phyloP scores from a whole-genome alignment of 2,329 filamentous ascomycete species.

The Phoma sp. region DNA sequence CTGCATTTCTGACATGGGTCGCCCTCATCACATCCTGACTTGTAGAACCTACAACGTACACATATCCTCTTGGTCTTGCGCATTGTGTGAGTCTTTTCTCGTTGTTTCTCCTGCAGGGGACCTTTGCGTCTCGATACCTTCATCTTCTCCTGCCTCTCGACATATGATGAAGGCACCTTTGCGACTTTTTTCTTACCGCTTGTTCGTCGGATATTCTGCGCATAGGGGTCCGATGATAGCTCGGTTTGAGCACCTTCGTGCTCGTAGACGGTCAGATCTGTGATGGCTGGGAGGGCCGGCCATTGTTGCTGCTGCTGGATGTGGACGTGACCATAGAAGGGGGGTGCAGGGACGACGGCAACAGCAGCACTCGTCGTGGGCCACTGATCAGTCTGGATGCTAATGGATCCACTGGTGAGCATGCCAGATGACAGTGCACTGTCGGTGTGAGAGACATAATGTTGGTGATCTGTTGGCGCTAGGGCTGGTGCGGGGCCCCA shows the following conservation, averaged over 20 bases:
- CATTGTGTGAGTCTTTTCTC: constrained; percentile 44
- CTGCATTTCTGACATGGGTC: constrained; percentile 41
- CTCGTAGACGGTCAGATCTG: constrained; percentile 21
- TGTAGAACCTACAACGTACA: constrained; percentile 46
- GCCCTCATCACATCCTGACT: constrained; percentile 42
- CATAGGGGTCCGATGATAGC: constrained; percentile 11
- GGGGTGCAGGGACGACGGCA: constrained; percentile 14
- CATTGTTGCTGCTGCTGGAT: constrained; percentile 27
- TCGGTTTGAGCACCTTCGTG: constrained; percentile 17
- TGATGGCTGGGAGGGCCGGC: constrained; percentile 18
- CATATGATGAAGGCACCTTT: constrained; percentile 42
- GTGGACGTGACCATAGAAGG: constrained; percentile 24
- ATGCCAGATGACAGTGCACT: constrained; percentile 19
- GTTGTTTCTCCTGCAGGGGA: constrained; percentile 33
- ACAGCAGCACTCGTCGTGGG: constrained; percentile 12
- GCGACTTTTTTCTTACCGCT: constrained; percentile 34
- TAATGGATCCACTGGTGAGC: constrained; percentile 16
- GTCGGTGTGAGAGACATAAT: constrained; percentile 22
- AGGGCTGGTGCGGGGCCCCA: constrained; percentile 23
- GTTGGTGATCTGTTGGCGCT: constrained; percentile 20
- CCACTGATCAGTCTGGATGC: constrained; percentile 27
- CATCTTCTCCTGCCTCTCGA: constrained; percentile 40
- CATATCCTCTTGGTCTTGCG: constrained; percentile 42
- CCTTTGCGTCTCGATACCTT: constrained; percentile 43
- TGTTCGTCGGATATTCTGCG: constrained; percentile 20